These are phyloP conservation scores for Flaveria sonorensis DNA, from an alignment of 129 eudicot species.

Conservation along the genomic window DNA sequence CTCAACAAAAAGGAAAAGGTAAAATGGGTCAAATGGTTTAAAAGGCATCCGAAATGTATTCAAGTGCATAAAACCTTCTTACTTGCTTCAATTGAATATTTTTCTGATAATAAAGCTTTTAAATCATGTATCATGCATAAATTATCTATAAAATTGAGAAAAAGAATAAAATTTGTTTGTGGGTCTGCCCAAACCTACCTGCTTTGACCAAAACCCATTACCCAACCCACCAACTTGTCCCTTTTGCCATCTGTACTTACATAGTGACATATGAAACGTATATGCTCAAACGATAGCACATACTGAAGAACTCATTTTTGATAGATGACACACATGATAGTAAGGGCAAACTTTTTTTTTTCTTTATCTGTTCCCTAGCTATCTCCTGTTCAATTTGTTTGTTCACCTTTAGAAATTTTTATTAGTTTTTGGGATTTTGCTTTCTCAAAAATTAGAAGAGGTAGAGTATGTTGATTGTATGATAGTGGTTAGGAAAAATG, in stretches of 20 bases:
- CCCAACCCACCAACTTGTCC: not conserved
- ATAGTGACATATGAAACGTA: not conserved
- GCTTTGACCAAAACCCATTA: not conserved
- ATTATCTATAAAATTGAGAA: not conserved
- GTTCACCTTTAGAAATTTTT: not conserved
- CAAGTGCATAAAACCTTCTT: not conserved
- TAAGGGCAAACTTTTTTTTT: not conserved
- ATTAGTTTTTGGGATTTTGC: conserved; percentile 6
- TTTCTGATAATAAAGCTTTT: not conserved
- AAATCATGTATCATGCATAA: not conserved
- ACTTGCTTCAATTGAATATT: not conserved
- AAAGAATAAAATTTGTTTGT: not conserved
- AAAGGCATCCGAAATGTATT: not conserved
- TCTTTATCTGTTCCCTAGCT: not conserved
- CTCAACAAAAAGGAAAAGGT: not conserved
- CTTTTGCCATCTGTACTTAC: not conserved
- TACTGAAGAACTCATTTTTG: not conserved
- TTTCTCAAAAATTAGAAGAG: conserved; percentile 14
- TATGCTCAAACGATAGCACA: not conserved
- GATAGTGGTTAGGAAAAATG: conserved; percentile 1
- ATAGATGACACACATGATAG: not conserved
- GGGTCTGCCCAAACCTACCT: not conserved
- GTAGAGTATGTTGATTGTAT: not conserved
- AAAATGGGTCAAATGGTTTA: not conserved
- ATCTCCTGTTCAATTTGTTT: conserved; percentile 19